Percentiles rank a stretch among this genome's conserved stretches.
Evolutionary conservation across 2,329 filamentous ascomycete species (phyloP).

Genomic region (Phialophora tarda): DNA sequence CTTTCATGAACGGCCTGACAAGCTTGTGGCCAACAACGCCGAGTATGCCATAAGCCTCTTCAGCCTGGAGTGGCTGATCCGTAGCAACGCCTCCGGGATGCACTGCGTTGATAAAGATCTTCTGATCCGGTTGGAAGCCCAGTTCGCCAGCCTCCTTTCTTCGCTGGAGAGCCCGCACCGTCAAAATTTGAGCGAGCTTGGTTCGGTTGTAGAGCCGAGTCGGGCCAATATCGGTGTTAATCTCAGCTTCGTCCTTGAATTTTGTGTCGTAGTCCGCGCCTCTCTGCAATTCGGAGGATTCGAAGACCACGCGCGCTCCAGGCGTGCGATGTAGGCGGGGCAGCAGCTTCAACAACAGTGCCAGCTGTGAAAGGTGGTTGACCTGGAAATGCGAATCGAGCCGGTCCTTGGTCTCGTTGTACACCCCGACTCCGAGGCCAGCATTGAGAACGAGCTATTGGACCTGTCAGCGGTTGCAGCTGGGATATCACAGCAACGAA

Average conservation of each 20-base stretch:
- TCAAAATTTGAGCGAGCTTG: conserved; percentile 58
- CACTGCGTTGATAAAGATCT: conserved; percentile 54
- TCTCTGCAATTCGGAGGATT: conserved; percentile 58
- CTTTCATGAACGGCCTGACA: conserved; percentile 56
- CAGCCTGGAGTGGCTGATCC: conserved; percentile 56
- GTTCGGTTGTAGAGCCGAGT: conserved; percentile 56
- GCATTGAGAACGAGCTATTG: conserved; percentile 54
- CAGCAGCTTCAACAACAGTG: conserved; percentile 55
- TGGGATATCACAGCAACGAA: background rate
- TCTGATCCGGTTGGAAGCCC: conserved; percentile 36
- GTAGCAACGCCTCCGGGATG: conserved; percentile 58
- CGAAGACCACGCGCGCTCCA: conserved; percentile 55
- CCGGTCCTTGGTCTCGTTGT: conserved; percentile 57
- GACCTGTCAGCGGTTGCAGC: background rate
- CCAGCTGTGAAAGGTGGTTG: conserved; percentile 58
- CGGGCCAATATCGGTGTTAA: conserved; percentile 58
- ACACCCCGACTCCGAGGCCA: conserved; percentile 57
- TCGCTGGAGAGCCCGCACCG: conserved; percentile 51
- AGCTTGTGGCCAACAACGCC: conserved; percentile 54
- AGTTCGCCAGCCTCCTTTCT: conserved; percentile 49
- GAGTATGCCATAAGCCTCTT: conserved; percentile 56
- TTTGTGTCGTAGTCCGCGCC: conserved; percentile 46
- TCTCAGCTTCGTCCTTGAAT: conserved; percentile 54
- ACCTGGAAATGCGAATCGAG: conserved; percentile 59
- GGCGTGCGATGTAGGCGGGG: conserved; percentile 53